Percentiles rank a stretch among this genome's conserved stretches.
These are phyloP conservation scores for Lactarius akahatsu DNA, from an alignment of 768 basidiomycete species.

Conservation along the genomic window DNA sequence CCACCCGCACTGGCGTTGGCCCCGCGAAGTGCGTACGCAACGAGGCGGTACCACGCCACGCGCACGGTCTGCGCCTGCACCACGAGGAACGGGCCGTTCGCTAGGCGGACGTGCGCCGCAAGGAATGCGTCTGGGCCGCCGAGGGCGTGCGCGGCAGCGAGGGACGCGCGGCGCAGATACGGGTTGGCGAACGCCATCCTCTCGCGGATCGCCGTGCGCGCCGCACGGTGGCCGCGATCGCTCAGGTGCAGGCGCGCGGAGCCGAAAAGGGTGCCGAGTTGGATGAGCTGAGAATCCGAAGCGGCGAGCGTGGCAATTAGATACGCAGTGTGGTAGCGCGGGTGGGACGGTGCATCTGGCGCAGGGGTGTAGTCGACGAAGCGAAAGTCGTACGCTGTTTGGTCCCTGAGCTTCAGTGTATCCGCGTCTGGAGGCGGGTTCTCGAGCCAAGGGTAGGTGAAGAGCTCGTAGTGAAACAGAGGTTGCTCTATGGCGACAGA, in stretches of 20 bases:
- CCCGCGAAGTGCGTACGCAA: conserved; percentile 46
- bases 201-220: conserved; percentile 50
- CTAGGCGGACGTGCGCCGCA: conserved; percentile 65
- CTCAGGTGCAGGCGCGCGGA: conserved; percentile 63
- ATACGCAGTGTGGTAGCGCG: conserved; percentile 43
- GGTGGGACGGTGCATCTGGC: conserved; percentile 31
- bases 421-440: conserved; percentile 45
- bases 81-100: conserved; percentile 60
- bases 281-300: conserved; percentile 52
- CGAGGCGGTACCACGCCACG: conserved; percentile 56
- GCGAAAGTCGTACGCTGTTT: conserved; percentile 59
- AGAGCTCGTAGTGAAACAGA: conserved; percentile 51
- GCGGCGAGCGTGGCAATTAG: conserved; percentile 45
- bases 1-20: conserved; percentile 10
- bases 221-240: conserved; percentile 38
- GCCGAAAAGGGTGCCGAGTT: conserved; percentile 76
- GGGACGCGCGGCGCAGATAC: conserved; percentile 44
- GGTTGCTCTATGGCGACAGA: conserved; percentile 40
- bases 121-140: conserved; percentile 48
- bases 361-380: conserved; percentile 44
- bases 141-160: conserved; percentile 39
- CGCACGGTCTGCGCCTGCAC: conserved; percentile 45
- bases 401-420: conserved; percentile 51
- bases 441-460: conserved; percentile 49
- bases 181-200: conserved; percentile 59